phyloP scores from a whole-genome alignment of 2,329 filamentous ascomycete genomes.

The Trichoderma atrobrunneum region DNA sequence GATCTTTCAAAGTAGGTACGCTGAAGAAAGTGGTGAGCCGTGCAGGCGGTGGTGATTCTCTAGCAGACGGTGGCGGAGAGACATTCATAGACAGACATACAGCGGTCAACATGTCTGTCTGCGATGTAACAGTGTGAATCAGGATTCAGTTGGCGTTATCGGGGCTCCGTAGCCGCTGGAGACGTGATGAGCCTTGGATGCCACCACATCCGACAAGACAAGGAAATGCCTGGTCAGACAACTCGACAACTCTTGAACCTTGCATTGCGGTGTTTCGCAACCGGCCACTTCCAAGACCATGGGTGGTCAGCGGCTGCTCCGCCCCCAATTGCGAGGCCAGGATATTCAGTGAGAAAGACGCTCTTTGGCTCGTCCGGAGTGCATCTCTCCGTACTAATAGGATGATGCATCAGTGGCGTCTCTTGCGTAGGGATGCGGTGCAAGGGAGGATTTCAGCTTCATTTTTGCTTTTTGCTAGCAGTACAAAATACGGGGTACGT shows the following conservation, averaged over 20 bases:
- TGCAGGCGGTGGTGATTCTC: background rate
- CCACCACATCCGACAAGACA: slow-evolving; percentile 11
- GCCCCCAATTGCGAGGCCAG: background rate
- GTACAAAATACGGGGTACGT: background rate
- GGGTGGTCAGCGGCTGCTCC: slow-evolving; percentile 2
- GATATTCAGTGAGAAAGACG: background rate
- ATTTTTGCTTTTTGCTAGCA: background rate
- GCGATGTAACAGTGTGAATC: background rate
- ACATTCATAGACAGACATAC: background rate
- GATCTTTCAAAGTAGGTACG: too few relatives aligned
- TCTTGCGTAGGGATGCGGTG: background rate
- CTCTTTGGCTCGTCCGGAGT: background rate
- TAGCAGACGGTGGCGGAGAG: background rate
- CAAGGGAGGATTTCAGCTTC: background rate
- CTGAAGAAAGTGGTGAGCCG: background rate
- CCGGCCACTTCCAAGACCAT: slow-evolving; percentile 1
- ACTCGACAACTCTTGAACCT: background rate
- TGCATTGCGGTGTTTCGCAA: background rate
- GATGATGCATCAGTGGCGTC: background rate
- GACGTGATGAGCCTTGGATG: background rate
- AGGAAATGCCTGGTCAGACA: slow-evolving; percentile 7
- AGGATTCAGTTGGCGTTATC: background rate
- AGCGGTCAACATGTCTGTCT: background rate
- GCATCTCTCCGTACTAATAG: background rate
- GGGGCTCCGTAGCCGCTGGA: background rate